A percentile compares a stretch with the other conserved stretches of the same genome.
Evolutionary conservation across 805 yeast species (phyloP).

Genomic region (Metschnikowia aberdeeniae): DNA sequence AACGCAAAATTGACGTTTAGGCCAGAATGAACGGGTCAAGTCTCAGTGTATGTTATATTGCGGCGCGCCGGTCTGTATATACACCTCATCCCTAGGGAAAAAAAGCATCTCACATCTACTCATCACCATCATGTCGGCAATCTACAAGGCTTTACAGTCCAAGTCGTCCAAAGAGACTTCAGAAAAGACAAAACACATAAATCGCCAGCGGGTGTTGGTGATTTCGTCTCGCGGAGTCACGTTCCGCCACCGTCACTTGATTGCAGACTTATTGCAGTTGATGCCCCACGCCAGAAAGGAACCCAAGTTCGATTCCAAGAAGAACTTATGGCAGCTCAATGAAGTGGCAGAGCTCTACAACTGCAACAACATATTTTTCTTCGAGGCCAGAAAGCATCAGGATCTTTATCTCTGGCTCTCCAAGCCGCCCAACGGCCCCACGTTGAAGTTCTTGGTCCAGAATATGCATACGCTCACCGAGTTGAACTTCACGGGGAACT

Average conservation of each 20-base stretch:
- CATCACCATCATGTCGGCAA: constrained; percentile 36
- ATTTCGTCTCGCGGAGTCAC: constrained; percentile 95
- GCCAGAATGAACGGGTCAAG: no score
- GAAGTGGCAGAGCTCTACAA: constrained; percentile 96
- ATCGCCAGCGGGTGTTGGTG: constrained; percentile 83
- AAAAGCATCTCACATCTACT: not conserved
- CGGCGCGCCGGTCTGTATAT: constrained; percentile 5
- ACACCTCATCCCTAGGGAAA: constrained; percentile 4
- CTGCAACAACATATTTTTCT: constrained; percentile 91
- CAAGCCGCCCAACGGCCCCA: constrained; percentile 98
- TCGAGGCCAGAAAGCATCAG: constrained; percentile 94
- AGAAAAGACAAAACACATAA: constrained; percentile 54
- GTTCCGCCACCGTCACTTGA: constrained; percentile 90
- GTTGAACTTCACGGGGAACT: constrained; percentile 93
- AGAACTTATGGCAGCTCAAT: constrained; percentile 80
- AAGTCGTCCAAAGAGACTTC: constrained; percentile 46
- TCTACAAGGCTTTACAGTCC: constrained; percentile 43
- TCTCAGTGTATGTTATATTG: not conserved
- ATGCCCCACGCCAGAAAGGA: constrained; percentile 96
- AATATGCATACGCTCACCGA: constrained; percentile 96
- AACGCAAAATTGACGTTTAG: no score
- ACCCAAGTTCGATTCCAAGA: constrained; percentile 91
- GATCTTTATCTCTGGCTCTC: constrained; percentile 93
- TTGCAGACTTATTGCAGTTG: constrained; percentile 70
- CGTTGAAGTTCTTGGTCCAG: constrained; percentile 88